phyloP scores from a whole-genome alignment of 768 basidiomycete genomes.

The Xerocomellus intermedius region DNA sequence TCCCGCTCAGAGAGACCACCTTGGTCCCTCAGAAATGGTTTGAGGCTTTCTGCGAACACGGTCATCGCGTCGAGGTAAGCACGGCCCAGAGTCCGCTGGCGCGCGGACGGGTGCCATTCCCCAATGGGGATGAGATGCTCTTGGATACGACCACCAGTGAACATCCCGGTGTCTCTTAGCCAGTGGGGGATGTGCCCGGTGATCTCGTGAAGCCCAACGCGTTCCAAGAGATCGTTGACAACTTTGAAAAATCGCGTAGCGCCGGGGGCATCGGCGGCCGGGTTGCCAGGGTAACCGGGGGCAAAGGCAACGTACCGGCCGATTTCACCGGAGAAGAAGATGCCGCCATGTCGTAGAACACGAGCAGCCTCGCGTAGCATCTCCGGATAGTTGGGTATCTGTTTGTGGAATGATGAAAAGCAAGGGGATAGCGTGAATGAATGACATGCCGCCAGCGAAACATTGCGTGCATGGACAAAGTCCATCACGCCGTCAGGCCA shows the following conservation, averaged over 20 bases:
- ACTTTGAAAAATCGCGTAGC: slow-evolving; percentile 35
- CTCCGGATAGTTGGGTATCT: slow-evolving; percentile 56
- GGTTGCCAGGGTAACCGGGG: slow-evolving; percentile 29
- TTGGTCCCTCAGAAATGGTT: slow-evolving; percentile 43
- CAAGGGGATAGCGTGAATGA: not conserved
- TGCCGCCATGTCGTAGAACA: slow-evolving; percentile 66
- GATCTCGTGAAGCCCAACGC: slow-evolving; percentile 39
- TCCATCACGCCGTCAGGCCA: slow-evolving; percentile 60
- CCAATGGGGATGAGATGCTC: slow-evolving; percentile 54
- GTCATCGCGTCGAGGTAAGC: slow-evolving; percentile 39
- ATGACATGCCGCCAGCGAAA: slow-evolving; percentile 58
- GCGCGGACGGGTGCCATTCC: slow-evolving; percentile 43
- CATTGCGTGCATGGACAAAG: slow-evolving; percentile 61
- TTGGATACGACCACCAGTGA: slow-evolving; percentile 39
- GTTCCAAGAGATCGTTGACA: slow-evolving; percentile 41
- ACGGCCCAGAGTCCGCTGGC: slow-evolving; percentile 40
- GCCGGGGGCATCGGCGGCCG: slow-evolving; percentile 23
- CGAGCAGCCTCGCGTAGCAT: slow-evolving; percentile 60
- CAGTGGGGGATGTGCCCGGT: slow-evolving; percentile 38
- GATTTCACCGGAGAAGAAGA: slow-evolving; percentile 69
- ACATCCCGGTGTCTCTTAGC: slow-evolving; percentile 38
- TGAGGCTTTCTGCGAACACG: slow-evolving; percentile 48
- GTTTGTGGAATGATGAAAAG: slow-evolving; percentile 16
- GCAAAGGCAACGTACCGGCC: slow-evolving; percentile 42
- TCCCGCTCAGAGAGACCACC: slow-evolving; percentile 37